Evolutionary conservation across 495 filamentous ascomycete species (phyloP).

Genomic region (Penicillium antarcticum): DNA sequence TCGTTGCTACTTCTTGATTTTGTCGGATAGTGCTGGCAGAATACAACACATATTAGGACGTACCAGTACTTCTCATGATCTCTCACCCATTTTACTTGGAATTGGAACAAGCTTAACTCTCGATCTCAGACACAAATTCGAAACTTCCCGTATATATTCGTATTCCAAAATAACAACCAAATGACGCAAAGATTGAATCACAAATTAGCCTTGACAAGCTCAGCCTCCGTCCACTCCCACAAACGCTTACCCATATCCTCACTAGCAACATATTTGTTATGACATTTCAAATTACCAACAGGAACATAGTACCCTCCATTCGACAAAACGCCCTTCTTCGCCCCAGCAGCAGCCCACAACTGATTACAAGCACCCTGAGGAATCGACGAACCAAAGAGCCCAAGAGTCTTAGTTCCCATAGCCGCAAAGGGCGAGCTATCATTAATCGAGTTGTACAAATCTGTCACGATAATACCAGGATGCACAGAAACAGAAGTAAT

Average conservation of each 20-base stretch:
- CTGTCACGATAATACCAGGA: conserved; percentile 41
- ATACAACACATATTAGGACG: too few relatives aligned
- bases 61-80: too few relatives aligned
- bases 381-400: conserved; percentile 18
- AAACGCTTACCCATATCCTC: conserved; percentile 28
- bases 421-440: conserved; percentile 4
- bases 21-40: too few relatives aligned
- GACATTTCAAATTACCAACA: conserved; percentile 28
- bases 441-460: conserved; percentile 20
- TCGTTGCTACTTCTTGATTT: too few relatives aligned
- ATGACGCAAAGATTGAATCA: background rate
- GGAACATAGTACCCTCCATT: conserved; percentile 39
- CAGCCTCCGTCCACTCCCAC: conserved; percentile 45
- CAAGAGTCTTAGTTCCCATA: conserved; percentile 9
- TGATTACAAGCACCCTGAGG: conserved; percentile 33
- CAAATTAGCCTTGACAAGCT: conserved; percentile 16
- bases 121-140: too few relatives aligned
- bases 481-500: conserved; percentile 47
- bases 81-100: too few relatives aligned
- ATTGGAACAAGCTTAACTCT: too few relatives aligned
- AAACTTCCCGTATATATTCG: too few relatives aligned
- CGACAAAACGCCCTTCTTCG: conserved; percentile 25
- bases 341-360: conserved; percentile 40
- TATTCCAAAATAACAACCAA: too few relatives aligned
- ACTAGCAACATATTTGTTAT: conserved; percentile 23